Evolutionary conservation across 148 eudicot genomes (phyloP).

Genomic region (Arbutus unedo): DNA sequence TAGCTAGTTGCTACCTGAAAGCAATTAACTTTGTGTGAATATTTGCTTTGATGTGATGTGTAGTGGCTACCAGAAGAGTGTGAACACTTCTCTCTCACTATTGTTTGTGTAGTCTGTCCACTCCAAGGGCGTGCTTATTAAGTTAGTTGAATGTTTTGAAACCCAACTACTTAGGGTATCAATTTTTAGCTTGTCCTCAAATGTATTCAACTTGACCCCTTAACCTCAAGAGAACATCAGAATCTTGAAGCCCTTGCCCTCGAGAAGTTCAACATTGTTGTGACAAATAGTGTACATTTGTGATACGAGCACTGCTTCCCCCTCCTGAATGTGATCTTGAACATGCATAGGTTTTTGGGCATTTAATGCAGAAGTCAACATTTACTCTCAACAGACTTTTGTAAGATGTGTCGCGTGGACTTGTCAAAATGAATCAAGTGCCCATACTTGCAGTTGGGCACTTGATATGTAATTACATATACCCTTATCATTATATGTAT

Average conservation of each 20-base stretch:
- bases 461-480: no score
- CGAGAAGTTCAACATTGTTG: background rate
- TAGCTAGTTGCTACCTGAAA: background rate
- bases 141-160: constrained; percentile 5
- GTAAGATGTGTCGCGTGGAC: no score
- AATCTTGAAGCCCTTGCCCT: background rate
- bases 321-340: background rate
- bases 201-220: background rate
- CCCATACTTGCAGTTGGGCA: no score
- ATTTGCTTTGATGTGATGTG: background rate
- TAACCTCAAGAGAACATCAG: background rate
- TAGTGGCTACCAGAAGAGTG: background rate
- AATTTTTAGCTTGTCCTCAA: background rate
- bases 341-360: background rate
- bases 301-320: background rate
- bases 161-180: background rate
- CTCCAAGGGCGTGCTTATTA: background rate
- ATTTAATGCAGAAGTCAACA: background rate
- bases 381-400: background rate
- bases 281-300: background rate
- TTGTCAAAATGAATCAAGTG: no score
- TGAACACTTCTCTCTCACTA: background rate
- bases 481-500: no score
- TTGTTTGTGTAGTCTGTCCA: background rate
- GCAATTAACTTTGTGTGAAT: background rate